Evolutionary conservation across 1,284 basidiomycete genomes (phyloP).

Genomic region (Ceratobasidium sp.): DNA sequence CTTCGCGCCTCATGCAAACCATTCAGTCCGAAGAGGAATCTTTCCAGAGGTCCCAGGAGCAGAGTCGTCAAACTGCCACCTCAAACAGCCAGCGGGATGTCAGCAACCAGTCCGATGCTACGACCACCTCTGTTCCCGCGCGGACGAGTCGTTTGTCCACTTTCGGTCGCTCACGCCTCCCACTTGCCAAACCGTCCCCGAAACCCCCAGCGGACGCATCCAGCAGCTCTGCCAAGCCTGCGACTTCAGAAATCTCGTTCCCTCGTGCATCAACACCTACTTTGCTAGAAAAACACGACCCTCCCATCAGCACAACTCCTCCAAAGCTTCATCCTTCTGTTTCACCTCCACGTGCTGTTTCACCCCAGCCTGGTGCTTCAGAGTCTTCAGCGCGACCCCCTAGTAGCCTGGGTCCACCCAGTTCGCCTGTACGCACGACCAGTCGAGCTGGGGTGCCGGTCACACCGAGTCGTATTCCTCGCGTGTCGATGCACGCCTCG

Average conservation of each 20-base stretch:
- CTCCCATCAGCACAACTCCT: background rate
- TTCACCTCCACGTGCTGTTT: conserved; percentile 7
- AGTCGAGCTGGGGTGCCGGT: conserved; percentile 2
- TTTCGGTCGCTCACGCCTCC: conserved; percentile 32
- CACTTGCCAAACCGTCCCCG: conserved; percentile 30
- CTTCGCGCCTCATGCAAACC: conserved; percentile 32
- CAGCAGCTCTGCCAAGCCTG: conserved; percentile 9
- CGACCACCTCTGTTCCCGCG: background rate
- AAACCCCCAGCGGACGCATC: conserved; percentile 7
- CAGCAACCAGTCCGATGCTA: conserved; percentile 1
- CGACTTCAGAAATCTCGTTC: conserved; percentile 23
- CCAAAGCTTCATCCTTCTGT: background rate
- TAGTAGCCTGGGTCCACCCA: background rate
- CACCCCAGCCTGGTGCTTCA: conserved; percentile 1
- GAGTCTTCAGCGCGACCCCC: background rate
- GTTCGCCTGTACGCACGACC: conserved; percentile 2
- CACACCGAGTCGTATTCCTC: conserved; percentile 34
- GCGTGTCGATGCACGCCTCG: conserved; percentile 32
- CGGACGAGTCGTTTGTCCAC: conserved; percentile 25
- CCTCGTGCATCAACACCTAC: conserved; percentile 18
- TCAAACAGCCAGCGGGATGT: background rate
- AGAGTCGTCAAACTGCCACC: conserved; percentile 7
- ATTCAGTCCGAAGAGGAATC: conserved; percentile 37
- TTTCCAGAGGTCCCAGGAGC: conserved; percentile 13
- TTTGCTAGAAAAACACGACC: conserved; percentile 9